Evolutionary conservation across 495 filamentous ascomycete genomes (phyloP), one percentile per base, ranked within the genome.

Genomic region (Penicillium canescens): DNA sequence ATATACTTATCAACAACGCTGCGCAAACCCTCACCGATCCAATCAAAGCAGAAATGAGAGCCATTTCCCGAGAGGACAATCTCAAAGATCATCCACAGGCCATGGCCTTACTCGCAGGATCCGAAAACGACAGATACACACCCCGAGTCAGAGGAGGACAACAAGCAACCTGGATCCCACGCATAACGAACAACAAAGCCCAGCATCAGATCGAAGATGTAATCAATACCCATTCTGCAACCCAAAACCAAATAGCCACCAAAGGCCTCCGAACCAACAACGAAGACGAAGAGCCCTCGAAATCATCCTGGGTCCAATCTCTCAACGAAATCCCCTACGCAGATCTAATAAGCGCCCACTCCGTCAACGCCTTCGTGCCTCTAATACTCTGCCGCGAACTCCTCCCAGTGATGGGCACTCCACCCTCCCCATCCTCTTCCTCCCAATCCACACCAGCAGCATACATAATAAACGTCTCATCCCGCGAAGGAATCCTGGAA

Each of bases 1-100:
- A 79, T 54, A 66, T 79, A 12, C 46, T 80, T 21, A 68, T 80
- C 57, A 80, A 78, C 46, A 80, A 78, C 55, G 76, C 77, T 9
- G 76, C 77, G 2, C 77, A 80, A 56, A 80, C 75, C 0, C 54
- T 75, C 24, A 78, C 74, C 3, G 77, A 80, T 53, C 64, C 72
- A 11, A 39, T 77, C 12, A 56, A 66, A 50, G 67, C 67, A 43
- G 76, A 80, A 51, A 26, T 55, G 7, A 48, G 34, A 13, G 73
- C 72, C 4, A 63, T 79, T 23, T 45, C 52, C 38, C 56, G 59
- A 35, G 74, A 72, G 50, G 16, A 54, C 9, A 31, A 52, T n/a
- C 37, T 64, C 18, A 54, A 39, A 46, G 36, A 56, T 28, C 8
- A 23, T 5, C 42, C 42, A n/a, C 24, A 33, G 16, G 31, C 37